Conservation (phyloP, 495 filamentous ascomycete genomes). For the Aspergillus coremiiformis region DNA sequence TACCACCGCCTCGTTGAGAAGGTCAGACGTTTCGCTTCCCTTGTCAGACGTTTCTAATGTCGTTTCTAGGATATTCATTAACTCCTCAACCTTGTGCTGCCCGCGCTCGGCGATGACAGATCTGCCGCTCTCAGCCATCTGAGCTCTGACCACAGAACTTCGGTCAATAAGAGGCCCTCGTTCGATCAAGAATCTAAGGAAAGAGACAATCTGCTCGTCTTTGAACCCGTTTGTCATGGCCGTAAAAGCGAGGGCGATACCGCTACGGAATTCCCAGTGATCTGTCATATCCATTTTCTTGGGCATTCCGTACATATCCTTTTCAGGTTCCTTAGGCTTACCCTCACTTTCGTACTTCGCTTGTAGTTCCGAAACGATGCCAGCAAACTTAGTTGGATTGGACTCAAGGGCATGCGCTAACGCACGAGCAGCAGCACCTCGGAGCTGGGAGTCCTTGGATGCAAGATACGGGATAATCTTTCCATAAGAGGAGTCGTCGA, state of each 20-base stretch:
- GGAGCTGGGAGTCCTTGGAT: conserved; percentile 67
- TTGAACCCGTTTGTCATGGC: conserved; percentile 65
- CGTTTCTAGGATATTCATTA: conserved; percentile 86
- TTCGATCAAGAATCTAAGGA: conserved; percentile 79
- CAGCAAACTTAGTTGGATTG: conserved; percentile 47
- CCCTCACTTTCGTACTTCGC: conserved; percentile 65
- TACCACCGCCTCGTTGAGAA: conserved; percentile 92
- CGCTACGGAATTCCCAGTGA: conserved; percentile 84
- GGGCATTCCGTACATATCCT: conserved; percentile 89
- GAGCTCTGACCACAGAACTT: conserved; percentile 64
- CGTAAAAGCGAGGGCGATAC: conserved; percentile 78
- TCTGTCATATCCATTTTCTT: conserved; percentile 76
- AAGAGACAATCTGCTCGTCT: conserved; percentile 59
- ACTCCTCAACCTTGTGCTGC: conserved; percentile 68
- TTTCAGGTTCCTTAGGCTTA: conserved; percentile 70
- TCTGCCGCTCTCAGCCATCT: conserved; percentile 92
- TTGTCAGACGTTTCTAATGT: conserved; percentile 76
- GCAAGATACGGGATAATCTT: conserved; percentile 72
- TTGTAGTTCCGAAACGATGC: conserved; percentile 56
- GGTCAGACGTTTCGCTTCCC: conserved; percentile 67
- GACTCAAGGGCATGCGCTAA: conserved; percentile 63
- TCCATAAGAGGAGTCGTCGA: conserved; percentile 54
- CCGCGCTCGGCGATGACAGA: conserved; percentile 72
- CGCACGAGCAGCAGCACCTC: conserved; percentile 74
- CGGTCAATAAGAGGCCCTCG: conserved; percentile 75